Evolutionary conservation across 1,284 basidiomycete genomes (phyloP), one percentile per base, ranked within the genome.

Genomic region (Cryptococcus sp.): DNA sequence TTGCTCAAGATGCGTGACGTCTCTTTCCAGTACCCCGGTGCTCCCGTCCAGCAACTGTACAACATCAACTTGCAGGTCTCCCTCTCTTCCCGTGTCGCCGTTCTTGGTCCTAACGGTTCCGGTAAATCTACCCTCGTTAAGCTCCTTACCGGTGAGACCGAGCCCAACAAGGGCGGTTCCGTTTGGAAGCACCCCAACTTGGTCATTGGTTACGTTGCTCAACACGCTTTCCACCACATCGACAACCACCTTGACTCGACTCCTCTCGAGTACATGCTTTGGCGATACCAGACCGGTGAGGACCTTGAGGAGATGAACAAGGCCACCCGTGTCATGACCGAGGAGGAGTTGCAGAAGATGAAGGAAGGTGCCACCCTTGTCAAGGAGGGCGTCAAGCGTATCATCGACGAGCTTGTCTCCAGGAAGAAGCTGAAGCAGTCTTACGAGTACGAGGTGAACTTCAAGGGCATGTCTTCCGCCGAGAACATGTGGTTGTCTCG

Each of bases 371-470:
- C 86, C 30, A 80, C 86, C 71, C 84, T 93, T 73, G 81, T 96
- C 71, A 84, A 93, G 66, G 94, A 97, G 78, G 93, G 93, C 64
- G 89, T 89, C 84, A 97, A 97, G 87, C 86, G 93, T 71, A 76
- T 87, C 73, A 97, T 97, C 72, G 93, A 97, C 63, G 94, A 97
- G 85, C 88, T 97, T 76, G 78, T 87, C 67, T 74, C 83, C 64
- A 89, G 93, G 80, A 96, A 96, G 89, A 97, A 97, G 85, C 86
- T 96, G 80, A 97, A 97, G 87, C 93, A 96, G 83, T 94, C 92
- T 27, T 96, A 95, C 83, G 93, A 96, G 84, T 96, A 97, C 79
- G 93, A 95, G 82, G 85, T 93, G 40, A 90, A 91, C 64, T 91
- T 96, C 87, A 95, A 95, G 85, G 86, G 83, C 63, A 83, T 95